Percentiles rank a stretch among this genome's conserved stretches.
Evolutionary conservation across 169 alveolate species (phyloP).

Genomic region (Eimeria maxima): DNA sequence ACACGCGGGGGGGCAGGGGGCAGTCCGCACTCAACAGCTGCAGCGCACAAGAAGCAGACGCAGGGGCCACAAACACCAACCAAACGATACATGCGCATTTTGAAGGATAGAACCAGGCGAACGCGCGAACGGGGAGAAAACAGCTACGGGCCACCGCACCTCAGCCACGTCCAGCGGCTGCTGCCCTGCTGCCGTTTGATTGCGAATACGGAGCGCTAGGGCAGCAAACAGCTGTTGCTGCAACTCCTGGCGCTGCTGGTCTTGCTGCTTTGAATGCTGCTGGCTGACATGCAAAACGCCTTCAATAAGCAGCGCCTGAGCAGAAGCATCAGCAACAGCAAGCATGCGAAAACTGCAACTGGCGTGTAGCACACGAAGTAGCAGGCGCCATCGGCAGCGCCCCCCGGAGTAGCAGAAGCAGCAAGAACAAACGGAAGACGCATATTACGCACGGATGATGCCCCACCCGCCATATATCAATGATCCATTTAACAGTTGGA

Average conservation of each 20-base stretch:
- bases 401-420: not conserved
- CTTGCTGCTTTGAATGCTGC: constrained; percentile 27
- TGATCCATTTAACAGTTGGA: constrained; percentile 17
- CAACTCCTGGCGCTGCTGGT: constrained; percentile 50
- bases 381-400: constrained; percentile 42
- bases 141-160: constrained; percentile 17
- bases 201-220: constrained; percentile 65
- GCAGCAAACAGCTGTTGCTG: constrained; percentile 73
- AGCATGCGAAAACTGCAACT: not conserved
- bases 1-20: constrained; percentile 72
- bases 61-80: not conserved
- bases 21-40: constrained; percentile 72
- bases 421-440: not conserved
- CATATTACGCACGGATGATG: not conserved
- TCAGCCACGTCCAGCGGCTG: constrained; percentile 71
- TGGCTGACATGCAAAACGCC: not conserved
- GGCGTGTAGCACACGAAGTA: not conserved
- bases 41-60: constrained; percentile 29
- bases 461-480: constrained; percentile 43
- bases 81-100: not conserved
- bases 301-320: constrained; percentile 46
- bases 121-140: not conserved
- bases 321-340: constrained; percentile 22
- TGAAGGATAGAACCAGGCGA: not conserved
- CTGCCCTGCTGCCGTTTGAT: constrained; percentile 56